These are phyloP conservation scores for Leucoagaricus sp. DNA, from an alignment of 1,284 basidiomycete genomes.

Conservation along the genomic window DNA sequence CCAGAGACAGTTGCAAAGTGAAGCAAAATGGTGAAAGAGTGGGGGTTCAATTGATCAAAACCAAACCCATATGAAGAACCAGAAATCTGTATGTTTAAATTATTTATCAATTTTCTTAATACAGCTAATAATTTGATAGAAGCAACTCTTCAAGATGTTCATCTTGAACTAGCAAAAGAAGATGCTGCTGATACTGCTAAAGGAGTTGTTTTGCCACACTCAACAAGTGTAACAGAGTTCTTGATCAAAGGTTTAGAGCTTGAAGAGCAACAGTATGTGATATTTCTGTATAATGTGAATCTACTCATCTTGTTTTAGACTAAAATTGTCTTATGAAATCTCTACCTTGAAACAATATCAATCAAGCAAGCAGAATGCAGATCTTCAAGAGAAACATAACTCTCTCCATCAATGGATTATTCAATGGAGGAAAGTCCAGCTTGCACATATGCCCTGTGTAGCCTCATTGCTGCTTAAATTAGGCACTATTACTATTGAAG, in stretches of 20 bases:
- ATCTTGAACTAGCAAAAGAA: constrained; percentile 20
- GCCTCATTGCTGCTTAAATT: too few relatives aligned
- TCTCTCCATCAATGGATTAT: too few relatives aligned
- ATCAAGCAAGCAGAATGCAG: too few relatives aligned
- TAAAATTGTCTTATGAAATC: too few relatives aligned
- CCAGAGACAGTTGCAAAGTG: constrained; percentile 9
- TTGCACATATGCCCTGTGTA: too few relatives aligned
- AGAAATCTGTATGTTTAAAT: constrained; percentile 10
- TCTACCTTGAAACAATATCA: too few relatives aligned
- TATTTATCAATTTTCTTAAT: background rate
- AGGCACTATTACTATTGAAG: too few relatives aligned
- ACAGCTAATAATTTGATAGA: constrained; percentile 10
- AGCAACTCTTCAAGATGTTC: constrained; percentile 22
- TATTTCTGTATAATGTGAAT: background rate
- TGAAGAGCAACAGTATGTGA: constrained; percentile 25
- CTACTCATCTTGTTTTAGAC: constrained; percentile 9
- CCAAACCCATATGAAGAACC: constrained; percentile 24
- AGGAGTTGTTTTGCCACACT: constrained; percentile 3
- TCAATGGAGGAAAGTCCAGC: too few relatives aligned
- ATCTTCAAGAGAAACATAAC: too few relatives aligned
- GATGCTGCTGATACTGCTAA: constrained; percentile 15
- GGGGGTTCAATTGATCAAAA: constrained; percentile 14
- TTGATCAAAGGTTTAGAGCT: constrained; percentile 18
- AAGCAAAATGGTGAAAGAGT: constrained; percentile 17
- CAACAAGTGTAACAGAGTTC: constrained; percentile 14